Conservation (phyloP, 2,329 filamentous ascomycete genomes). For the Diaporthe caulivora region DNA sequence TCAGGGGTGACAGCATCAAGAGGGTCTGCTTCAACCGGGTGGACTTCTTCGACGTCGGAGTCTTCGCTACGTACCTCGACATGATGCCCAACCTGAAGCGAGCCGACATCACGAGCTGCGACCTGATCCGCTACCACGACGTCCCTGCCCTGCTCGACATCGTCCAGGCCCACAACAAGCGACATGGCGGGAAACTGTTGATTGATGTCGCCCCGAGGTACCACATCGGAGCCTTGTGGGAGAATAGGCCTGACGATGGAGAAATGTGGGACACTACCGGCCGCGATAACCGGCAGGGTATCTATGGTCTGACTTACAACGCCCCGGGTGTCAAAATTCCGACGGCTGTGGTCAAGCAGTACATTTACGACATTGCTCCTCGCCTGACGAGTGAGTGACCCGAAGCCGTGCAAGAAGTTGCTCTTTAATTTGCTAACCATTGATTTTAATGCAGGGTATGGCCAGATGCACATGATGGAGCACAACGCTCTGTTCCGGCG, state of each 20-base stretch:
- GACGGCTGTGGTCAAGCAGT: conserved; percentile 19
- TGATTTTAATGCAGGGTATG: neutral
- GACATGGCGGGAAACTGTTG: neutral
- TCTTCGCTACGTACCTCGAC: conserved; percentile 20
- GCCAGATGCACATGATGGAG: conserved; percentile 34
- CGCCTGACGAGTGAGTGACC: conserved; percentile 30
- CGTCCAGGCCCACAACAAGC: conserved; percentile 7
- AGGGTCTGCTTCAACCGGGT: conserved; percentile 27
- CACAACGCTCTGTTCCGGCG: conserved; percentile 25
- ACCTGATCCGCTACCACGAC: conserved; percentile 26
- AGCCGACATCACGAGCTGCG: conserved; percentile 32
- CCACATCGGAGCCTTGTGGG: conserved; percentile 10
- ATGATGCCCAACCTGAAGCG: conserved; percentile 32
- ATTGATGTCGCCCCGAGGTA: conserved; percentile 32
- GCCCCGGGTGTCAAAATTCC: conserved; percentile 32
- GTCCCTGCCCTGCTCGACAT: conserved; percentile 21
- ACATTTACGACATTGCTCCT: conserved; percentile 33
- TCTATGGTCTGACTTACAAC: conserved; percentile 31
- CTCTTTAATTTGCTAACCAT: neutral
- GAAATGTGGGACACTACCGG: neutral
- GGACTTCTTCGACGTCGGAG: conserved; percentile 22
- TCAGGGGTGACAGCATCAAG: neutral
- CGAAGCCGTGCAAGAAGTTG: too few relatives aligned
- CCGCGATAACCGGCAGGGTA: conserved; percentile 21
- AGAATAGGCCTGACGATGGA: conserved; percentile 17